Conservation (phyloP, 2,329 filamentous ascomycete species). For the Penicillium brasilianum region DNA sequence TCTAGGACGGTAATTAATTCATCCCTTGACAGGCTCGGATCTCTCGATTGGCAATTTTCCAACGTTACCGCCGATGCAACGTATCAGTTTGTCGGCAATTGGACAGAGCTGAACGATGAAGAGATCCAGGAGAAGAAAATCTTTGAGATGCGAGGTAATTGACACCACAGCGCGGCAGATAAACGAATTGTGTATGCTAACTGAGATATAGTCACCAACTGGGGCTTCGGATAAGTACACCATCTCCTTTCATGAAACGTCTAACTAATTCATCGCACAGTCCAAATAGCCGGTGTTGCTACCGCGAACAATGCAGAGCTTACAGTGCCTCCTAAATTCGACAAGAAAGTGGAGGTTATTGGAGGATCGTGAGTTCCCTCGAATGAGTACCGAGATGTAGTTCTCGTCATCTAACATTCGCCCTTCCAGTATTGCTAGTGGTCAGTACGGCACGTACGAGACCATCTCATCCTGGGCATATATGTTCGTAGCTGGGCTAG, state of each 20-base stretch:
- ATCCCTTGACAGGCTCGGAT: conserved; percentile 52
- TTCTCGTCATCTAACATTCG: conserved; percentile 46
- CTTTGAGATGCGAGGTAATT: conserved; percentile 58
- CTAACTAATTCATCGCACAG: conserved; percentile 36
- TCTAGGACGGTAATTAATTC: background rate
- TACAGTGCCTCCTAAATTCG: conserved; percentile 47
- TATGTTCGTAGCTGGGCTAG: conserved; percentile 61
- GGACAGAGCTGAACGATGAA: conserved; percentile 52
- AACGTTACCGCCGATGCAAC: conserved; percentile 63
- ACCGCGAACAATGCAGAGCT: conserved; percentile 53
- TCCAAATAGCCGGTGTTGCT: conserved; percentile 62
- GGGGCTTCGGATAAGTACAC: conserved; percentile 57
- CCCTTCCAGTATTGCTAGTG: conserved; percentile 57
- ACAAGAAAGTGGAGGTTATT: conserved; percentile 51
- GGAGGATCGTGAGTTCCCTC: conserved; percentile 45
- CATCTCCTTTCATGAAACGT: background rate
- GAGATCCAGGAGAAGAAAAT: conserved; percentile 52
- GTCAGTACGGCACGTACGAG: conserved; percentile 65
- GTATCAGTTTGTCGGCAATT: conserved; percentile 59
- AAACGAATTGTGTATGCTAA: conserved; percentile 7
- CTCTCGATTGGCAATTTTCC: conserved; percentile 65
- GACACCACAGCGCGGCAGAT: no score
- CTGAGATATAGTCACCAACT: conserved; percentile 59
- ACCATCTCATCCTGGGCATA: conserved; percentile 62
- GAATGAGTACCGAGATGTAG: background rate